Evolutionary conservation across 2,329 filamentous ascomycete species (phyloP).

Genomic region (Teratosphaeria destructans): DNA sequence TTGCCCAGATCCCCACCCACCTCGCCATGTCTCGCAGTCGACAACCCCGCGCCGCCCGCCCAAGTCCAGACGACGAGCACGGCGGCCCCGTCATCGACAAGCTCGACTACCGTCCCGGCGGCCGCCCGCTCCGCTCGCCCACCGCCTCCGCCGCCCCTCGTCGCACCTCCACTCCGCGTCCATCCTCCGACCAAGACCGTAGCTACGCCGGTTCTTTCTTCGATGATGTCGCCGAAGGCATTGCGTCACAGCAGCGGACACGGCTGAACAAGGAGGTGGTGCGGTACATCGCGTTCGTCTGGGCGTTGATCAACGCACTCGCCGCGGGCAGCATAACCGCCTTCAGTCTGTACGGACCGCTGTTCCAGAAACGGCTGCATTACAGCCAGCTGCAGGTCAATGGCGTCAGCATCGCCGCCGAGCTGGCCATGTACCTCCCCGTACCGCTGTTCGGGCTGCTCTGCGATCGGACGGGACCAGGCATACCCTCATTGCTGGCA

Average conservation of each 20-base stretch:
- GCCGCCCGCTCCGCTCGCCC: conserved; percentile 27
- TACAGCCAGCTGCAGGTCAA: conserved; percentile 93
- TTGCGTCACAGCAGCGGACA: conserved; percentile 46
- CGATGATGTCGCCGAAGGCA: conserved; percentile 50
- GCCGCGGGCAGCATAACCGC: conserved; percentile 87
- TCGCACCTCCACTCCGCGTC: not conserved
- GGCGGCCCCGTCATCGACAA: conserved; percentile 34
- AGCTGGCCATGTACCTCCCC: conserved; percentile 82
- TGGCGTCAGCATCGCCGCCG: conserved; percentile 74
- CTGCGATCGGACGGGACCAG: conserved; percentile 79
- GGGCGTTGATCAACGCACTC: conserved; percentile 54
- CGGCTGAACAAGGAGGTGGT: conserved; percentile 43
- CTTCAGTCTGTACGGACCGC: conserved; percentile 85
- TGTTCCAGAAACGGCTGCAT: conserved; percentile 75
- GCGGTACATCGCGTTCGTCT: conserved; percentile 48
- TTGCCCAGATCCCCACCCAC: not conserved
- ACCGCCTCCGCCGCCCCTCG: not conserved
- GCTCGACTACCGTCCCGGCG: conserved; percentile 37
- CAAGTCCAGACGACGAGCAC: conserved; percentile 3
- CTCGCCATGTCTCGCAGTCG: not conserved
- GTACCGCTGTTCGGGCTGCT: conserved; percentile 82
- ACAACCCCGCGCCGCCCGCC: not conserved
- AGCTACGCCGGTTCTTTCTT: conserved; percentile 46
- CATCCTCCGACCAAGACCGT: conserved; percentile 25
- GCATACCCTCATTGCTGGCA: conserved; percentile 62